Base-by-base conservation (phyloP, 106 monocot species). In the Apostasia ramifera region DNA sequence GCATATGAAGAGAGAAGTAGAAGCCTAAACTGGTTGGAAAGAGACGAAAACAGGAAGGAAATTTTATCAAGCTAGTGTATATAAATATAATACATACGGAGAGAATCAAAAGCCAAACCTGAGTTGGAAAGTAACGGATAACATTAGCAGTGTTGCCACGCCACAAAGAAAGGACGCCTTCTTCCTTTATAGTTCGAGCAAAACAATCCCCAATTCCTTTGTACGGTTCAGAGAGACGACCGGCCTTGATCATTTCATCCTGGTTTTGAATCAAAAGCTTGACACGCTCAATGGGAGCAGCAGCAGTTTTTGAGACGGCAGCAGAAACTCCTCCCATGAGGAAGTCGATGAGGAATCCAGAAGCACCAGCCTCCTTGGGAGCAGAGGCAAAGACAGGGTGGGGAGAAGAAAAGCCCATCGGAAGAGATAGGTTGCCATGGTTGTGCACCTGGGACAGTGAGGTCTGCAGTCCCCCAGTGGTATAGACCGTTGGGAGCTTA, bases 221-320 rank as follows among this genome's bases (percentile, higher is more conserved):
- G 40, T 73, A 77, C 1, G 74, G 80, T 58, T 80, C 66, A 4
- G 75, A 75, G 39, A 81, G 76, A 8, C 81, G 47, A 56, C 81
- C 81, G 55, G 76, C 8, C 42, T 68, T 75, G 37, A 81, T 71
- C 76, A 81, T 76, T 42, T 81, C 81, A 68, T 81, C 81, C 55
- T 81, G 81, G 67, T 81, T 81, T 61, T 81, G 81, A 48, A 81
- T 71, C 67, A 81, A 57, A 47, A 81, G 81, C 9, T 81, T 81
- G 44, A 81, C 81, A 6, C 76, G 40, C 61, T 81, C 81, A 72
- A 81, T 76, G 5, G 81, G 81, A 71, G 81, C 81, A 72, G 81
- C 81, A 6, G 67, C 81, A 10, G 81, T 71, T 57, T 76, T 81
- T 0, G 81, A 81, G 26, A 81, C 58, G 41, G 81, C 81, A 61